phyloP scores from a whole-genome alignment of 1,284 basidiomycete genomes.

The Xerocomus nothofagi region DNA sequence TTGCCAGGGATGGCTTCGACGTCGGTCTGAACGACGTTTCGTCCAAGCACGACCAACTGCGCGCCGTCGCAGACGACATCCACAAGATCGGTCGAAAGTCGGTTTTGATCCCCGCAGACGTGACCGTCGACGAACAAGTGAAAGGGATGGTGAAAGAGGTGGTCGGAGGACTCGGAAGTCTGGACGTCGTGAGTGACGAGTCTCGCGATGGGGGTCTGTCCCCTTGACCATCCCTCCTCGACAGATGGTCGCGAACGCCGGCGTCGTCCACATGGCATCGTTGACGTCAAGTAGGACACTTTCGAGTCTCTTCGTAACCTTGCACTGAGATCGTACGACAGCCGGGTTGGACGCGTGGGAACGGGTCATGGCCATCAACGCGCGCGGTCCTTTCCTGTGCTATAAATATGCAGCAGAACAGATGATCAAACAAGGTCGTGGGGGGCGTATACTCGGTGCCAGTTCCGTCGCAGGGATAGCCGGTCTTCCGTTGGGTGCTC shows the following conservation, averaged over 20 bases:
- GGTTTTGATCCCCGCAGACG: background rate
- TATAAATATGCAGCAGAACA: background rate
- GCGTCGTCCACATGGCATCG: background rate
- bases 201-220: too few species aligned
- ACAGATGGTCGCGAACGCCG: constrained; percentile 5
- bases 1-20: background rate
- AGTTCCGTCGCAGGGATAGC: background rate
- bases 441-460: constrained; percentile 4
- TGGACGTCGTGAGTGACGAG: constrained; percentile 1
- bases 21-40: background rate
- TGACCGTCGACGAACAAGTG: background rate
- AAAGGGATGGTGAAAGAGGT: background rate
- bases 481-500: background rate
- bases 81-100: background rate
- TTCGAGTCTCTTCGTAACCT: background rate
- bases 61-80: background rate
- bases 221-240: too few species aligned
- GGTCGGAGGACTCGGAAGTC: background rate
- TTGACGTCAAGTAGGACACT: background rate
- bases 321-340: background rate
- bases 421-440: constrained; percentile 6
- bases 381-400: background rate
- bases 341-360: background rate
- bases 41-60: background rate
- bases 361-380: background rate